Percentiles rank a stretch among this genome's conserved stretches.
Evolutionary conservation across 2,329 filamentous ascomycete species (phyloP).

Genomic region (Penicillium sp.): DNA sequence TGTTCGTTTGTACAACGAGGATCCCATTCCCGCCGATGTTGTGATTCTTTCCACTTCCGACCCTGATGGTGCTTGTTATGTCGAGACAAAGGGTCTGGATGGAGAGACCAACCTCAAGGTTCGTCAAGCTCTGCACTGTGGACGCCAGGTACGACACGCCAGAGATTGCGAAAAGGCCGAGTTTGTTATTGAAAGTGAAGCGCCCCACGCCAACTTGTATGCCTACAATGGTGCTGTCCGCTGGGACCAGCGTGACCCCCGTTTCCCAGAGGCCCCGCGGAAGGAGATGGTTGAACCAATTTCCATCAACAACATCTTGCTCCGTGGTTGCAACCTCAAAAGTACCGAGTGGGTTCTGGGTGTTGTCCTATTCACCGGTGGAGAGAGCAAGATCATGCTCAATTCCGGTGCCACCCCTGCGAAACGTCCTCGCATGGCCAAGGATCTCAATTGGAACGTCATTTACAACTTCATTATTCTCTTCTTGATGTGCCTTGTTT

Average conservation of each 20-base stretch:
- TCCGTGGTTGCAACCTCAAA: conserved; percentile 88
- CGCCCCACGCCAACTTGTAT: conserved; percentile 91
- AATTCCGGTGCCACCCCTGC: conserved; percentile 94
- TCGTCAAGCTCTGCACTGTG: conserved; percentile 83
- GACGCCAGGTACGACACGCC: conserved; percentile 79
- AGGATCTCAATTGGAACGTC: conserved; percentile 96
- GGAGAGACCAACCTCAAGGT: conserved; percentile 98
- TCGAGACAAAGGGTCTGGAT: conserved; percentile 97
- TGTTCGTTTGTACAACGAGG: conserved; percentile 92
- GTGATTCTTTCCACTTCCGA: conserved; percentile 93
- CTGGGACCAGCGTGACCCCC: conserved; percentile 75
- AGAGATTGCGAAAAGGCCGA: conserved; percentile 87
- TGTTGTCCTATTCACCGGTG: conserved; percentile 89
- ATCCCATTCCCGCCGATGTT: conserved; percentile 91
- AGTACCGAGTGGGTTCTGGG: conserved; percentile 97
- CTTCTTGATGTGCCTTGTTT: conserved; percentile 82
- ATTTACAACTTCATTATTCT: conserved; percentile 94
- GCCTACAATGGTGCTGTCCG: conserved; percentile 87
- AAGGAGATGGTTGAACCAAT: conserved; percentile 89
- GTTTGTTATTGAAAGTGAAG: conserved; percentile 86
- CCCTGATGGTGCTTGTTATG: conserved; percentile 89
- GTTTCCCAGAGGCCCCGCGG: conserved; percentile 61
- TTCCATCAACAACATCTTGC: conserved; percentile 89
- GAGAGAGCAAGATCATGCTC: conserved; percentile 99
- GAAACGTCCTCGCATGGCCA: conserved; percentile 87